A percentile compares a stretch with the other conserved stretches of the same genome.
Evolutionary conservation across 345 rosid species (phyloP).

Genomic region (Cardiospermum halicacabum): DNA sequence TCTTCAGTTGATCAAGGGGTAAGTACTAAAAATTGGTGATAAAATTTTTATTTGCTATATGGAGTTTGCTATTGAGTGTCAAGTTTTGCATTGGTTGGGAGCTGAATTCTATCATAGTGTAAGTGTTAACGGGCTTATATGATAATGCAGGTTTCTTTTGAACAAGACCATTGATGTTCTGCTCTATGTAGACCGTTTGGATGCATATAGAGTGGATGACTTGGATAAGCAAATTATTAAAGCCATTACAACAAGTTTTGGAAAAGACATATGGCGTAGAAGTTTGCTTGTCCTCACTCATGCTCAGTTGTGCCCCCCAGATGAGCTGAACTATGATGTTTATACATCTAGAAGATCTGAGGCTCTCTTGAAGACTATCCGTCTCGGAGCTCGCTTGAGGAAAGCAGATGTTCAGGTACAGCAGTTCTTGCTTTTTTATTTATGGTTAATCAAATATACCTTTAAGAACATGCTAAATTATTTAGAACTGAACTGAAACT

Average conservation of each 20-base stretch:
- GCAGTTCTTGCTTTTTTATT: constrained; percentile 2
- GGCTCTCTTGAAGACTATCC: constrained; percentile 57
- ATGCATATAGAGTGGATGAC: constrained; percentile 88
- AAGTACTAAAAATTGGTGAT: constrained; percentile 2
- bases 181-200: constrained; percentile 74
- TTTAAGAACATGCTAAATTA: background rate
- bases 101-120: background rate
- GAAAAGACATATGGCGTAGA: constrained; percentile 71
- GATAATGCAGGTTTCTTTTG: constrained; percentile 58
- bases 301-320: constrained; percentile 83
- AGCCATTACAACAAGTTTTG: constrained; percentile 69
- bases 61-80: background rate
- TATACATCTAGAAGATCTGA: constrained; percentile 67
- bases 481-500: background rate
- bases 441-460: background rate
- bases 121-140: constrained; percentile 2
- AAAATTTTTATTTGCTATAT: background rate
- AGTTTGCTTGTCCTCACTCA: constrained; percentile 80
- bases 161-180: constrained; percentile 69
- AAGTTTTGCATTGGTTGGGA: background rate
- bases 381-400: constrained; percentile 48
- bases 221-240: constrained; percentile 69
- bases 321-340: constrained; percentile 56
- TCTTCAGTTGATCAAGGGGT: constrained; percentile 75
- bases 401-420: constrained; percentile 56